Base-by-base conservation (phyloP, 495 filamentous ascomycete genomes). In the Umbilicaria muhlenbergii region DNA sequence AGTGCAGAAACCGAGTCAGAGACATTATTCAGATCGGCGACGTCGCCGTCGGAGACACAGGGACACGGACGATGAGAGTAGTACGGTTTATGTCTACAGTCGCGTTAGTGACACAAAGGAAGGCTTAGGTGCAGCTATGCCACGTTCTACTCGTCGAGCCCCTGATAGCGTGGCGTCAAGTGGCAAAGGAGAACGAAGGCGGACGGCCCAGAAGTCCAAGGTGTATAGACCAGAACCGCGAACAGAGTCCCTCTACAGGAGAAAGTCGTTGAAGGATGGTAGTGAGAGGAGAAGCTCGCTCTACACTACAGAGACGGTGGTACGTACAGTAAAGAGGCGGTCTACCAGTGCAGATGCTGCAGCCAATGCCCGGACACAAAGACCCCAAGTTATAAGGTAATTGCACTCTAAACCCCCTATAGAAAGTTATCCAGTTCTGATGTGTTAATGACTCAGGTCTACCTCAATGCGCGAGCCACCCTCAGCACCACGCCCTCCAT, bases 31-130 rank as follows among this genome's bases (percentile, higher is more conserved):
- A 19, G 42, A 42, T 34, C 37, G 39, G 15, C 49, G 41, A 18
- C 47, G 43, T 39, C 41, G 35, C 15, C 49, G 42, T 8, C 45
- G 39, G 5, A 52, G 38, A 40, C 5, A 34, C 3, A 46, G 34
- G 17, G 28, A 35, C 3, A 18, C 42, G 15, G 37, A 43, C 3
- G 36, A 32, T 18, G 43, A 41, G 6, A 32, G 14, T 10, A 44
- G 36, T 12, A 15, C 6, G 12, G 33, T 17, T 5, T 15, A 43
- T 38, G 39, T 43, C 7, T 13, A 34, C 1, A 40, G 38, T 42
- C 28, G 2, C 14, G 40, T 13, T 14, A 1, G 14, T 14, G 24
- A 15, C 12, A 42, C 24, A 5, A 34, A 14, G 1, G 7, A 42
- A 35, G 17, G 4, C 1, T 18, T 32, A 16, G 40, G 16, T 14